phyloP scores from a whole-genome alignment of 2,329 filamentous ascomycete species.

The Huntiella abstrusa region DNA sequence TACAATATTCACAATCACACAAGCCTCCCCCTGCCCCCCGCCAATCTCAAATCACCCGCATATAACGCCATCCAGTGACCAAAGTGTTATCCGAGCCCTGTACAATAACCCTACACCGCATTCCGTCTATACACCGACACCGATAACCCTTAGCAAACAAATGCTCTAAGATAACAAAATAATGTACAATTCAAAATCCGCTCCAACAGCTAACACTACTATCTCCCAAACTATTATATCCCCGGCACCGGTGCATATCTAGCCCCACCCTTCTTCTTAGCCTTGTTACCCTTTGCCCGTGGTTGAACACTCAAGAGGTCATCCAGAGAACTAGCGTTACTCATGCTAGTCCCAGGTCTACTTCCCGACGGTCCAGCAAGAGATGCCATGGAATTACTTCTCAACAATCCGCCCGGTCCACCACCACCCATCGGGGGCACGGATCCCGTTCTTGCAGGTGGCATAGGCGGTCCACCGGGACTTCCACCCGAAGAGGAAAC shows the following conservation, averaged over 20 bases:
- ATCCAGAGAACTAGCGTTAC: slow-evolving; percentile 85
- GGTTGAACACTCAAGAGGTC: slow-evolving; percentile 67
- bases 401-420: slow-evolving; percentile 5
- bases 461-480: slow-evolving; percentile 26
- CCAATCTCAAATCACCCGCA: too few species aligned
- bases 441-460: slow-evolving; percentile 14
- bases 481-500: slow-evolving; percentile 27
- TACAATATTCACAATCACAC: too few species aligned
- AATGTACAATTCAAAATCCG: too few species aligned
- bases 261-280: slow-evolving; percentile 63
- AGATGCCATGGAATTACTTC: slow-evolving; percentile 7
- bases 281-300: slow-evolving; percentile 39
- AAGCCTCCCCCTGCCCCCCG: too few species aligned
- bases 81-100: too few species aligned
- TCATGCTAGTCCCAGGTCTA: slow-evolving; percentile 63
- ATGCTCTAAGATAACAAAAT: too few species aligned
- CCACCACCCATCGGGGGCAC: slow-evolving; percentile 17
- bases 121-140: too few species aligned
- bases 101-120: too few species aligned
- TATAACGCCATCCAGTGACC: too few species aligned
- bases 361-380: slow-evolving; percentile 29
- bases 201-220: too few species aligned
- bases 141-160: too few species aligned
- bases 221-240: not conserved
- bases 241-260: slow-evolving; percentile 49